Conservation (phyloP, 768 basidiomycete species). For the Boletus insuetus region DNA sequence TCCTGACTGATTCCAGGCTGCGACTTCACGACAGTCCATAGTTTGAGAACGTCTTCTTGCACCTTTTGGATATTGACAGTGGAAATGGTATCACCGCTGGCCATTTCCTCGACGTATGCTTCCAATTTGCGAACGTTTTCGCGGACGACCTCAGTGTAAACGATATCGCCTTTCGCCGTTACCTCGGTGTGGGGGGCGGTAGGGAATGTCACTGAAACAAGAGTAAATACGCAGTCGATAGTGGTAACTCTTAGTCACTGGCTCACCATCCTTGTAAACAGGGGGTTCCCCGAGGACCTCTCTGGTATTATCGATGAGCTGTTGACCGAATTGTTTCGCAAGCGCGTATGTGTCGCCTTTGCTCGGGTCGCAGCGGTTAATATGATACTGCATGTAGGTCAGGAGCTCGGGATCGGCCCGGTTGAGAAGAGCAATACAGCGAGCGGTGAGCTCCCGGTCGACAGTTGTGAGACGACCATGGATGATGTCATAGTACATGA, state of each 20-base stretch:
- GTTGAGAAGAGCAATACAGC: slow-evolving; percentile 97
- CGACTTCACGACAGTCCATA: slow-evolving; percentile 96
- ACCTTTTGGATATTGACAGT: slow-evolving; percentile 95
- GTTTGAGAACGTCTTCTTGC: slow-evolving; percentile 92
- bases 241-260: not conserved
- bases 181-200: slow-evolving; percentile 96
- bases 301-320: slow-evolving; percentile 89
- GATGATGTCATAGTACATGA: slow-evolving; percentile 99
- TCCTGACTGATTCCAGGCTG: slow-evolving; percentile 97
- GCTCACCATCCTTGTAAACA: slow-evolving; percentile 90
- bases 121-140: slow-evolving; percentile 97
- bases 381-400: slow-evolving; percentile 94
- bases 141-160: slow-evolving; percentile 92
- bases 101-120: slow-evolving; percentile 98
- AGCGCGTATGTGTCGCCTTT: slow-evolving; percentile 90
- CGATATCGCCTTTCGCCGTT: slow-evolving; percentile 89
- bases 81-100: slow-evolving; percentile 85
- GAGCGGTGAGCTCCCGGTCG: slow-evolving; percentile 94
- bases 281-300: slow-evolving; percentile 84
- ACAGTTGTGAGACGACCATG: slow-evolving; percentile 92
- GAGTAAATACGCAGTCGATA: not conserved
- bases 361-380: slow-evolving; percentile 74
- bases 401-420: slow-evolving; percentile 91
- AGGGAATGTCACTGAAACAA: slow-evolving; percentile 83
- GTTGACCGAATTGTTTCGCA: slow-evolving; percentile 97